phyloP scores from a whole-genome alignment of 2,329 filamentous ascomycete genomes.

The Knoxdaviesia capensis region DNA sequence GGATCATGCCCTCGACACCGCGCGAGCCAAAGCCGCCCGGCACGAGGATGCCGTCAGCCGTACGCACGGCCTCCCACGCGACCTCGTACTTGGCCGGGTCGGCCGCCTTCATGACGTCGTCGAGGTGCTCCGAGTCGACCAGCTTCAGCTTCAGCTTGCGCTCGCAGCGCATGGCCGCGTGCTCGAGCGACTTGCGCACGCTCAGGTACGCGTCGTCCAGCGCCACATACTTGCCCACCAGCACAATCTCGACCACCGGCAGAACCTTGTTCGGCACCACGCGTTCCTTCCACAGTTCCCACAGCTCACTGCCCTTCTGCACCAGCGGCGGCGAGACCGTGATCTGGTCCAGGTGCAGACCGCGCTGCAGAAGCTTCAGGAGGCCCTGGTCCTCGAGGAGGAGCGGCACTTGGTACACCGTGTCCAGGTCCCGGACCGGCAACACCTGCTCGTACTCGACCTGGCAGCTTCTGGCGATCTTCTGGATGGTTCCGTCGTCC shows the following conservation, averaged over 20 bases:
- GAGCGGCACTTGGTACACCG: constrained; percentile 89
- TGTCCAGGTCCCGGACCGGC: constrained; percentile 72
- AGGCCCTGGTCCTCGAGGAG: constrained; percentile 70
- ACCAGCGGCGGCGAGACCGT: constrained; percentile 30
- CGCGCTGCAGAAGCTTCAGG: constrained; percentile 40
- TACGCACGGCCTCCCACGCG: constrained; percentile 65
- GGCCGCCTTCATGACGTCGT: constrained; percentile 37
- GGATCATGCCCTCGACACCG: constrained; percentile 80
- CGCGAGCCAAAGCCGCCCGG: constrained; percentile 65
- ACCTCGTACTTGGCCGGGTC: constrained; percentile 62
- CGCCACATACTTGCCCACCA: constrained; percentile 83
- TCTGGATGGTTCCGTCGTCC: constrained; percentile 53
- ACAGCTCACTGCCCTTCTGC: constrained; percentile 46
- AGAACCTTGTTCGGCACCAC: constrained; percentile 47
- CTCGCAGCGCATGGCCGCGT: constrained; percentile 71
- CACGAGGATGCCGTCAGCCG: constrained; percentile 42
- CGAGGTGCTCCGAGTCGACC: constrained; percentile 73
- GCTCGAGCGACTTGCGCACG: constrained; percentile 73
- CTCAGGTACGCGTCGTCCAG: constrained; percentile 74
- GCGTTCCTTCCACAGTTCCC: constrained; percentile 58
- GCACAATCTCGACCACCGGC: constrained; percentile 54
- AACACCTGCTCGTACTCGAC: constrained; percentile 72
- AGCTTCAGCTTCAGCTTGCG: constrained; percentile 63
- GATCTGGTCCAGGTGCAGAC: constrained; percentile 43
- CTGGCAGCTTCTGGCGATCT: constrained; percentile 80